Conservation (phyloP, 768 basidiomycete species). For the Suillus subaureus region DNA sequence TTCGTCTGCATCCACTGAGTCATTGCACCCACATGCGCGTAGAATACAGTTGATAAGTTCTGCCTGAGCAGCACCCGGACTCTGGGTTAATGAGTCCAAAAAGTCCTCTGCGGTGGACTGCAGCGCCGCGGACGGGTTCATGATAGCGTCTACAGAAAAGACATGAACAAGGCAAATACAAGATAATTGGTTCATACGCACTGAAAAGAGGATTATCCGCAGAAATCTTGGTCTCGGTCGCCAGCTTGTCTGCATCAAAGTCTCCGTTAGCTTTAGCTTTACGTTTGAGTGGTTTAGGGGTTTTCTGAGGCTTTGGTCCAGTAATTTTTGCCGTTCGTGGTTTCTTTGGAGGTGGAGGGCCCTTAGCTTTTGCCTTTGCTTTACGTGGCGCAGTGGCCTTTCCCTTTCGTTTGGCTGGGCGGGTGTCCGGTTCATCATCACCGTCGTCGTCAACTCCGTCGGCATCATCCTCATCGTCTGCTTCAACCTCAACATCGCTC, state of each 20-base stretch:
- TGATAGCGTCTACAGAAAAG: conserved; percentile 73
- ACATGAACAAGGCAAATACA: conserved; percentile 12
- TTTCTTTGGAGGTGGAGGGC: conserved; percentile 47
- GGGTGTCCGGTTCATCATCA: conserved; percentile 41
- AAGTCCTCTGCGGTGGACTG: conserved; percentile 91
- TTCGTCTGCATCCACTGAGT: conserved; percentile 81
- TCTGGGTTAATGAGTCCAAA: conserved; percentile 75
- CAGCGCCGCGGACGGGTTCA: conserved; percentile 84
- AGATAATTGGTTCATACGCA: conserved; percentile 45
- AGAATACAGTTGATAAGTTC: conserved; percentile 90
- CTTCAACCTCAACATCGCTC: conserved; percentile 22
- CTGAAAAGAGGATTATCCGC: conserved; percentile 91
- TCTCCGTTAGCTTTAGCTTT: conserved; percentile 49
- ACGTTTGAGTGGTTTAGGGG: conserved; percentile 23
- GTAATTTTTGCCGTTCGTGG: conserved; percentile 47
- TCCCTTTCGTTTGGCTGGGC: conserved; percentile 39
- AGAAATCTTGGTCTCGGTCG: conserved; percentile 76
- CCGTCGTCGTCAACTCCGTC: conserved; percentile 37
- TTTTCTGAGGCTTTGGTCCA: conserved; percentile 34
- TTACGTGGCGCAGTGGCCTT: conserved; percentile 38
- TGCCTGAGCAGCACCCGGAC: conserved; percentile 69
- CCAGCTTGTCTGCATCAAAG: conserved; percentile 65
- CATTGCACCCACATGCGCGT: conserved; percentile 91
- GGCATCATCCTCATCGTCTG: conserved; percentile 27
- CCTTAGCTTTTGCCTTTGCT: conserved; percentile 39